A percentile compares a stretch with the other conserved stretches of the same genome.
phyloP scores from a whole-genome alignment of 164 flowering plant genomes.

The Warburgia ugandensis region DNA sequence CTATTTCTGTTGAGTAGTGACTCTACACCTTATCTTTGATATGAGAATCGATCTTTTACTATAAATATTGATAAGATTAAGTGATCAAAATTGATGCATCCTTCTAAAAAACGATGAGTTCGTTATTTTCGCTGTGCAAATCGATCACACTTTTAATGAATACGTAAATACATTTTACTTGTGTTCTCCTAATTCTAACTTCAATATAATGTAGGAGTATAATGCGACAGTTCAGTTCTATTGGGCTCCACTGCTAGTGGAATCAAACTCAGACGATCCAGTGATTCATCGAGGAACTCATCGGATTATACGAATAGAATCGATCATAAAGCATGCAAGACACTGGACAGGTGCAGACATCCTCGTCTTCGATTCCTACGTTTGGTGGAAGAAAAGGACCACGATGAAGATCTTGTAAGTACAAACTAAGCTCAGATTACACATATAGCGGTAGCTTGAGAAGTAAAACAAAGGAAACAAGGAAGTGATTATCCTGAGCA shows the following conservation, averaged over 20 bases:
- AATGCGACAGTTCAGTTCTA: slow-evolving; percentile 79
- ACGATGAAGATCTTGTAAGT: slow-evolving; percentile 59
- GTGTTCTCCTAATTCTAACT: too few relatives aligned
- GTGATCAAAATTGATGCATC: too few relatives aligned
- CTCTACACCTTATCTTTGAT: too few relatives aligned
- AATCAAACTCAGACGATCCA: slow-evolving; percentile 81
- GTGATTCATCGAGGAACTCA: slow-evolving; percentile 42
- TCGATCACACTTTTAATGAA: too few relatives aligned
- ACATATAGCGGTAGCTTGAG: neutral
- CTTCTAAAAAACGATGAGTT: too few relatives aligned
- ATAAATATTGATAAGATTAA: too few relatives aligned
- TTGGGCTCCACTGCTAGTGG: slow-evolving; percentile 85
- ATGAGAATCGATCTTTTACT: too few relatives aligned
- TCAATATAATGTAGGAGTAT: slow-evolving; percentile 48
- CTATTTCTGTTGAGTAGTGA: too few relatives aligned
- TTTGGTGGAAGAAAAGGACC: slow-evolving; percentile 80
- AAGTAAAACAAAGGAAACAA: neutral
- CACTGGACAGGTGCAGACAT: slow-evolving; percentile 72
- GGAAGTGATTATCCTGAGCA: too few relatives aligned
- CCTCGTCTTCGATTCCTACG: slow-evolving; percentile 62
- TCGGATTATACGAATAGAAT: slow-evolving; percentile 40
- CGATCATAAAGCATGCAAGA: slow-evolving; percentile 61
- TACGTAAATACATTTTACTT: too few relatives aligned
- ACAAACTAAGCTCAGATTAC: neutral
- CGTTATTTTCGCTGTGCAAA: too few relatives aligned